phyloP scores from a whole-genome alignment of 495 filamentous ascomycete species.

The Neurospora sublineolata region DNA sequence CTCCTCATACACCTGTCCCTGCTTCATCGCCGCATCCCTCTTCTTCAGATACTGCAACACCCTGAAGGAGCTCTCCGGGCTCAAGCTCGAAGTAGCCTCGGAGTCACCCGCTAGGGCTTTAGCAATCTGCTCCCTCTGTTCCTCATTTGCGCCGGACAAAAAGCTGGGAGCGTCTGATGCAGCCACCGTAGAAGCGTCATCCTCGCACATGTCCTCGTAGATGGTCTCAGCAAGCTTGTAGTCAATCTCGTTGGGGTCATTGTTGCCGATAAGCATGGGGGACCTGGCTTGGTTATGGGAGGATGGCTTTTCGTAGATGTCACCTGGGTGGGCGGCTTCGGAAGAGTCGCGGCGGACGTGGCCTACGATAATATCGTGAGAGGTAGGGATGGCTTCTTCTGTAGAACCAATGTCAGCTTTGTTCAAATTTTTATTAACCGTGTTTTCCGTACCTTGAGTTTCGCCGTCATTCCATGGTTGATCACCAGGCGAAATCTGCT shows the following conservation, averaged over 20 bases:
- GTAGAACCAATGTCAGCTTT: not conserved
- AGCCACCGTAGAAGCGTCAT: slow-evolving; percentile 22
- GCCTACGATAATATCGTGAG: slow-evolving; percentile 15
- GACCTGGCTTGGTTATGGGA: slow-evolving; percentile 4
- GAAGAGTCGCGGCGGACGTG: slow-evolving; percentile 12
- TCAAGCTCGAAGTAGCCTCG: slow-evolving; percentile 6
- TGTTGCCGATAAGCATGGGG: not conserved
- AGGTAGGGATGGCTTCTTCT: not conserved
- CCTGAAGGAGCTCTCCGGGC: not conserved
- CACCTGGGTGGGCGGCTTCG: not conserved
- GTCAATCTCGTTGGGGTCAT: not conserved
- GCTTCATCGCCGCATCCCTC: not conserved
- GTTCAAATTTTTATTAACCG: not conserved
- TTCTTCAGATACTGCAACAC: not conserved
- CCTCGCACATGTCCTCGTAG: slow-evolving; percentile 12
- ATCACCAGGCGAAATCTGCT: not conserved
- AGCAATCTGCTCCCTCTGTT: slow-evolving; percentile 21
- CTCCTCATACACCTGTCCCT: not conserved
- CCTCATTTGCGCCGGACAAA: slow-evolving; percentile 17
- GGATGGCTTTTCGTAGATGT: slow-evolving; percentile 8
- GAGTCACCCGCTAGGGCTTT: slow-evolving; percentile 5
- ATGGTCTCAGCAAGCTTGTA: slow-evolving; percentile 11
- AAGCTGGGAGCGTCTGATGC: slow-evolving; percentile 21
- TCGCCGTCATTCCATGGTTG: not conserved
- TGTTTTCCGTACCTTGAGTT: not conserved